Evolutionary conservation across 352 stramenopile genomes (phyloP), one percentile per base, ranked within the genome.

Genomic region (Globisporangium yorkense): DNA sequence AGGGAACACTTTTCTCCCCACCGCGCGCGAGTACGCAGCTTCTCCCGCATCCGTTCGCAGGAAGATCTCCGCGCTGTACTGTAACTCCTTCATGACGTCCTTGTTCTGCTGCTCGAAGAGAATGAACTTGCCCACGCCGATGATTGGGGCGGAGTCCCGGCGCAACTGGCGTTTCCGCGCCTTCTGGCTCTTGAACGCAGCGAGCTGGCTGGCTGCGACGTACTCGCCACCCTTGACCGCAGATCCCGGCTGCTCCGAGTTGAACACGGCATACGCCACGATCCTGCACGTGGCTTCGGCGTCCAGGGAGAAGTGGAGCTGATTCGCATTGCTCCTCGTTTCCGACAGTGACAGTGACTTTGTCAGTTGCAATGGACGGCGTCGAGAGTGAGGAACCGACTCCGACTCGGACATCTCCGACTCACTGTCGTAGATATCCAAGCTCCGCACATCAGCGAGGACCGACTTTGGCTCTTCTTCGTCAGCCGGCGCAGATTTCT

Each of bases 31-130:
- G 57, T 91, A 96, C 8, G 84, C 84, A 53, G 39, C 68, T 70
- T 96, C 84, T 6, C 82, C 80, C 33, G 75, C 79, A 37, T 71
- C 58, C 3, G 78, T 94, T 37, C 82, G 71, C 15, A 82, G 67
- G 55, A 86, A 96, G 2, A 94, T 80, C 57, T 96, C 87, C 1
- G 84, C 85, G 47, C 85, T 91, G 62, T 92, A 96, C 61, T 94
- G 83, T 10, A 96, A 66, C 57, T 96, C 87, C 61, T 96, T 96
- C 54, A 96, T 69, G n/a, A 96, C 80, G 43, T 96, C 87, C 59
- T 94, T 94, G 70, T 94, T 96, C 51, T 94, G 84, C 56, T 94
- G 87, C 54, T 94, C 85, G 57, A 88, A 96, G 3, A 96, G 61
- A n/a, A 94, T 52, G 47, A 96, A 82, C 41, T 94, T 94, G 16